Percentiles rank a stretch among this genome's conserved stretches.
Conservation (phyloP, 345 rosid species). For the Rhodamnia argentea region DNA sequence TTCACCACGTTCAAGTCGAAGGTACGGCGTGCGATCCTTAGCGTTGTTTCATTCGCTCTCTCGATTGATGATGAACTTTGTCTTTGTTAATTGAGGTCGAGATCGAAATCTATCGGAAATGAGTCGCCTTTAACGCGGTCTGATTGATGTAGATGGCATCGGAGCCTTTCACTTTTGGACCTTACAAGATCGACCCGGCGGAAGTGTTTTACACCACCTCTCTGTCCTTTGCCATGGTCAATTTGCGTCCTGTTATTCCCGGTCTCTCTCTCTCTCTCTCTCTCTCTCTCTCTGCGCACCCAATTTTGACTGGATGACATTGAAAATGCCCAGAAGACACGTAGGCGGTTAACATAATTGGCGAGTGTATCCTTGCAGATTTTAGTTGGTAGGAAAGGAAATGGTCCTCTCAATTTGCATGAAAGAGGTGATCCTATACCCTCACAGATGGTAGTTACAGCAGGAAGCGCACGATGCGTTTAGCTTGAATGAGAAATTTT, state of each 20-base stretch:
- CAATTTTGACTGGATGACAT: neutral
- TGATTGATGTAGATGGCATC: neutral
- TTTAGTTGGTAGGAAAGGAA: neutral
- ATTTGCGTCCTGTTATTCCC: constrained; percentile 80
- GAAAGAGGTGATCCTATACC: neutral
- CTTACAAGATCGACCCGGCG: constrained; percentile 53
- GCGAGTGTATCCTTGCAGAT: neutral
- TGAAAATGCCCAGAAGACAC: neutral
- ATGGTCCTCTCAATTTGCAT: neutral
- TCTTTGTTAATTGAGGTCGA: neutral
- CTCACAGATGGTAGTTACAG: neutral
- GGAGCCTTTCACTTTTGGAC: constrained; percentile 35
- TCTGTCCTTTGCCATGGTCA: constrained; percentile 79
- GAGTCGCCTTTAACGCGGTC: neutral
- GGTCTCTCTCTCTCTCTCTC: constrained; percentile 23
- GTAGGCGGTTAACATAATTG: neutral
- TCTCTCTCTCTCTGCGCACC: neutral
- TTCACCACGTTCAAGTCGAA: neutral
- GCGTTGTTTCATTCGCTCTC: neutral
- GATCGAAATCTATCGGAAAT: neutral
- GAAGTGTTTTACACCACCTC: constrained; percentile 70
- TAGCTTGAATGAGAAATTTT: neutral
- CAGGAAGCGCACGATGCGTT: neutral
- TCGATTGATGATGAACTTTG: neutral
- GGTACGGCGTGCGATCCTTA: neutral